Evolutionary conservation across 108 stramenopile species (phyloP), one percentile per base, ranked within the genome.

Genomic region (Cylindrotheca closterium): DNA sequence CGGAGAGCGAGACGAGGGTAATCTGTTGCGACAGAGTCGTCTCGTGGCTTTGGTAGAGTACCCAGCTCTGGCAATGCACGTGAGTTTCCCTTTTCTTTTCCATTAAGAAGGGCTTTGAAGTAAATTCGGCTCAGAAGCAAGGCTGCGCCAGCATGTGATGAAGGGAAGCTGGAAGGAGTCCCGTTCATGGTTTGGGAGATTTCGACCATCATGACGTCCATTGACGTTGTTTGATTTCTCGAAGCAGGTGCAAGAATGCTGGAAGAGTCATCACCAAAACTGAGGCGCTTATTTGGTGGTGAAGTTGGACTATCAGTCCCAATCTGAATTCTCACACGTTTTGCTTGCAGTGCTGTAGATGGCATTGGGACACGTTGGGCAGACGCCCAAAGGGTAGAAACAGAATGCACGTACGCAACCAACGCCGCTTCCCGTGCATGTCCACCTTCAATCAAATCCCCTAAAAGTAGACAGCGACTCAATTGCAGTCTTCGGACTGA

Each of bases 1-100:
- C 89, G 71, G 25, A 93, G 80, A 22, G 86, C 79, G 33, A 87
- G 63, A 2, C 82, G 82, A 28, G 85, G 79, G 29, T 73, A 67
- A 50, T 83, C 82, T 15, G 63, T 79, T 23, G 70, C 48, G 27
- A 57, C 54, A 2, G 48, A 63, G 21, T 30, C 48, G 31, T 69
- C 66, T 24, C 48, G 30, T 3, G 78, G 67, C 2, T 12, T 30
- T 3, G 78, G 78, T 8, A 79, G 72, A 12, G 56, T 55, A 10
- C 64, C 58, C 17, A 79, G 65, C 46, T 79, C 78, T 3, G 67
- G 71, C 49, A 68, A 48, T 10, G 55, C 55, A 27, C 42, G 31
- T 7, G 55, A 55, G 15, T 46, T 47, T 28, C 61, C 48, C 30
- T 34, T 30, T 10, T 47, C 3, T 24, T 19, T 29, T 56, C 58